Base-by-base conservation (phyloP, 225 moss, liverwort and hornwort species). In the Sphagnum contortum region DNA sequence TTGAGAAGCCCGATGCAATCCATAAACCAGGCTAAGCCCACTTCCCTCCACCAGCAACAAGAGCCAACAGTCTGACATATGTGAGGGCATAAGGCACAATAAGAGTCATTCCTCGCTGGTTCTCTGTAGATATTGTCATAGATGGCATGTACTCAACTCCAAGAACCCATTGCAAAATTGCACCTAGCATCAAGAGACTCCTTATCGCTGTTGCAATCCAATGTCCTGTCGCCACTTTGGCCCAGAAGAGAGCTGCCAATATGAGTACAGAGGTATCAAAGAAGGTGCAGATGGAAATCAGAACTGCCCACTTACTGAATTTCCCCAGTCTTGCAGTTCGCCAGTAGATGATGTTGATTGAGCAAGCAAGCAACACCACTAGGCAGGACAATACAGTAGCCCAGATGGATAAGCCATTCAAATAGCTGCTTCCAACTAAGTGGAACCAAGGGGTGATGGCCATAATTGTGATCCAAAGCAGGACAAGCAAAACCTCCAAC, bases 371-470 rank as follows among this genome's bases (percentile, higher is more conserved):
- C n/a, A 60, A 4, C 0, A 66, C 75, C 51, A 75, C 74, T 3
- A 55, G 2, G 53, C 79, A 75, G 5, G 71, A 62, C 0, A 66
- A 0, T 66, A 12, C 71, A 2, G 65, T 49, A 0, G 71, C 71
- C 79, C 59, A 75, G 52, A 74, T 62, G 29, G 72, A 66, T 3
- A 64, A 50, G 9, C 11, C 63, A 2, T 4, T 48, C 45, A 75
- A 55, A 55, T 75, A 79, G 13, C 69, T 79, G 11, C 69, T 75
- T 59, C 75, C 79, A 1, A 80, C 63, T 52, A 67, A 60, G 60
- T 72, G 69, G 70, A 76, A 80, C 65, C 64, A 10, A 49, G 69
- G 76, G 14, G 73, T 68, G 7, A 70, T 47, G 48, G 80, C 75
- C 2, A 80, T 29, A 51, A 60, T 59, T 5, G 3, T 0, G 48